Conservation (phyloP, 345 rosid species). For the Draba incana region DNA sequence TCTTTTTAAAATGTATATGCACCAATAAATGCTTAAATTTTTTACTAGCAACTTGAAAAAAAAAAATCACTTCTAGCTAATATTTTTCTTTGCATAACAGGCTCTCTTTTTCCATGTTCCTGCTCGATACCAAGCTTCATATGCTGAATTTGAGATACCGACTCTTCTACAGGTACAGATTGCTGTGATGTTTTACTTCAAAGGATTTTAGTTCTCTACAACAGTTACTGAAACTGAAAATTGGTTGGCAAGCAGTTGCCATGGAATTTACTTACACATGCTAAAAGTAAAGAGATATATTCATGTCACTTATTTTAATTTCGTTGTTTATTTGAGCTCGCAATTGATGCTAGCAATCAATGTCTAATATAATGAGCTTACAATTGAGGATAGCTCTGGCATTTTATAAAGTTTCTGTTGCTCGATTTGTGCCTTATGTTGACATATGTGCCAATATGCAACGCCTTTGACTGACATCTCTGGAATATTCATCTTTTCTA, state of each 20-base stretch:
- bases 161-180: slow-evolving; percentile 79
- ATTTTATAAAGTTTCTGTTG: slow-evolving; percentile 1
- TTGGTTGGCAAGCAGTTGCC: slow-evolving; percentile 7
- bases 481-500: slow-evolving; percentile 2
- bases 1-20: slow-evolving; percentile 14
- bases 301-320: background rate
- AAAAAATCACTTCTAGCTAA: background rate
- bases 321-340: background rate
- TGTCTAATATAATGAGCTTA: background rate
- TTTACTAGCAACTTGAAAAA: background rate
- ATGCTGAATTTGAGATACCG: slow-evolving; percentile 88
- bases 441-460: too few species aligned
- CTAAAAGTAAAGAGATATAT: slow-evolving; percentile 8
- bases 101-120: slow-evolving; percentile 89
- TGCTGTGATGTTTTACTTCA: slow-evolving; percentile 15
- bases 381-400: slow-evolving; percentile 10
- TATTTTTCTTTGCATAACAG: slow-evolving; percentile 51
- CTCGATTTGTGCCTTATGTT: background rate
- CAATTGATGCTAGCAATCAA: background rate
- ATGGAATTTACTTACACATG: slow-evolving; percentile 13
- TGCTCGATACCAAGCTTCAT: slow-evolving; percentile 77
- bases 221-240: slow-evolving; percentile 17
- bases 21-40: background rate
- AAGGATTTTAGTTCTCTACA: slow-evolving; percentile 11
- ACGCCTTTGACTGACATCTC: slow-evolving; percentile 12